Percentiles rank a stretch among this genome's conserved stretches.
phyloP scores from a whole-genome alignment of 2,329 filamentous ascomycete species.

The Nothophaeocryptopus gaeumannii region DNA sequence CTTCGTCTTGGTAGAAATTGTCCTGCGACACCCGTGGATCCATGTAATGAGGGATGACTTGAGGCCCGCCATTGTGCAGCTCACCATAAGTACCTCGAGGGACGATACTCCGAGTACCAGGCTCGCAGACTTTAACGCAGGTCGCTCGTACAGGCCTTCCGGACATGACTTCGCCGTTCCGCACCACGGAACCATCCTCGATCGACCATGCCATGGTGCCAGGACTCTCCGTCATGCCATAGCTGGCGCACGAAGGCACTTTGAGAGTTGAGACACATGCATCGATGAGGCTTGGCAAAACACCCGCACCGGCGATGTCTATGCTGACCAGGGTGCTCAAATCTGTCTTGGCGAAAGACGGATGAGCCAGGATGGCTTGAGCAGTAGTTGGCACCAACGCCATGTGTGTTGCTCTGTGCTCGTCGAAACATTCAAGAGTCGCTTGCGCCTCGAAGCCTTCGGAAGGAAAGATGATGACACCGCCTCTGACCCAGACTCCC shows the following conservation, averaged over 20 bases:
- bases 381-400: conserved; percentile 36
- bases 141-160: conserved; percentile 44
- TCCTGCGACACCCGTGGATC: conserved; percentile 28
- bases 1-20: conserved; percentile 33
- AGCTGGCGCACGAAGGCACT: conserved; percentile 34
- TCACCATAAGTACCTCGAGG: conserved; percentile 33
- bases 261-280: conserved; percentile 30
- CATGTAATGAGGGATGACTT: conserved; percentile 32
- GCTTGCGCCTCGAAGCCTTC: conserved; percentile 33
- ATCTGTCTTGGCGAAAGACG: conserved; percentile 29
- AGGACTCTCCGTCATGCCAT: conserved; percentile 49
- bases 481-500: conserved; percentile 30
- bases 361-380: conserved; percentile 33
- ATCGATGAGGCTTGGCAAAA: conserved; percentile 33
- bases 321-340: conserved; percentile 33
- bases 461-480: conserved; percentile 31
- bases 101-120: conserved; percentile 26
- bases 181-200: conserved; percentile 31
- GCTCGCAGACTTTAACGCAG: conserved; percentile 35
- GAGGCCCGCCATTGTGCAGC: conserved; percentile 32
- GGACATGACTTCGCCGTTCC: conserved; percentile 40
- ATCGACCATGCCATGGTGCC: conserved; percentile 43
- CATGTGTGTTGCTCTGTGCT: conserved; percentile 34
- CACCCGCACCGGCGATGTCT: conserved; percentile 37
- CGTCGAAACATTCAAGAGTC: conserved; percentile 34